Conservation (phyloP, 371 early-diverging fungal genomes). For the Apophysomyces trapeziformis region DNA sequence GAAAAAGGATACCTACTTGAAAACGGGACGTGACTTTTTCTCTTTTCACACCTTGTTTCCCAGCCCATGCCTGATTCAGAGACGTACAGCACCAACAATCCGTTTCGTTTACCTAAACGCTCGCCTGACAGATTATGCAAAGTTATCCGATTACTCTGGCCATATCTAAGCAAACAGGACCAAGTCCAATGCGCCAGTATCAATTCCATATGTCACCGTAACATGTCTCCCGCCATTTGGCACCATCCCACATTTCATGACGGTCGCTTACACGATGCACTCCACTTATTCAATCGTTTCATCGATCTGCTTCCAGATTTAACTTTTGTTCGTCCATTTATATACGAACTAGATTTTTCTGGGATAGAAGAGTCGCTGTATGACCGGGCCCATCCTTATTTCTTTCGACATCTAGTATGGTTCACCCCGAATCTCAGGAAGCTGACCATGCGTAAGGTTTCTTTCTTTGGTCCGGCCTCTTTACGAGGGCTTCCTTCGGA, state of each 20-base stretch:
- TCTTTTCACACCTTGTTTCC: neutral
- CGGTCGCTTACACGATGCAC: slow-evolving; percentile 23
- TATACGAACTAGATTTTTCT: slow-evolving; percentile 27
- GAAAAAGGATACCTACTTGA: neutral
- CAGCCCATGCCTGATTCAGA: too few species aligned
- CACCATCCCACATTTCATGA: slow-evolving; percentile 19
- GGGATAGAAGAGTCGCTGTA: slow-evolving; percentile 35
- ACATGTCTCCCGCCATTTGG: slow-evolving; percentile 19
- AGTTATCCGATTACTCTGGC: neutral
- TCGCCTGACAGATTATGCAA: neutral
- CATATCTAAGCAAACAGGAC: slow-evolving; percentile 2
- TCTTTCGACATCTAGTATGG: slow-evolving; percentile 25
- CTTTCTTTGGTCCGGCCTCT: slow-evolving; percentile 22
- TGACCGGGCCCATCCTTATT: slow-evolving; percentile 32
- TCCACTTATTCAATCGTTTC: slow-evolving; percentile 34
- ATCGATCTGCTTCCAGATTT: slow-evolving; percentile 25
- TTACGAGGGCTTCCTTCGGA: slow-evolving; percentile 10
- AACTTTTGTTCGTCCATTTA: neutral
- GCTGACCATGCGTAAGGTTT: slow-evolving; percentile 25
- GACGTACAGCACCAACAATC: neutral
- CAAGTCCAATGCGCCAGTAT: neutral
- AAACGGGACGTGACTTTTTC: neutral
- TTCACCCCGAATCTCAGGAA: slow-evolving; percentile 19
- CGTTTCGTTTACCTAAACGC: neutral
- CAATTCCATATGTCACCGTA: neutral